phyloP scores from a whole-genome alignment of 768 basidiomycete species.

The Lentinula lateritia region DNA sequence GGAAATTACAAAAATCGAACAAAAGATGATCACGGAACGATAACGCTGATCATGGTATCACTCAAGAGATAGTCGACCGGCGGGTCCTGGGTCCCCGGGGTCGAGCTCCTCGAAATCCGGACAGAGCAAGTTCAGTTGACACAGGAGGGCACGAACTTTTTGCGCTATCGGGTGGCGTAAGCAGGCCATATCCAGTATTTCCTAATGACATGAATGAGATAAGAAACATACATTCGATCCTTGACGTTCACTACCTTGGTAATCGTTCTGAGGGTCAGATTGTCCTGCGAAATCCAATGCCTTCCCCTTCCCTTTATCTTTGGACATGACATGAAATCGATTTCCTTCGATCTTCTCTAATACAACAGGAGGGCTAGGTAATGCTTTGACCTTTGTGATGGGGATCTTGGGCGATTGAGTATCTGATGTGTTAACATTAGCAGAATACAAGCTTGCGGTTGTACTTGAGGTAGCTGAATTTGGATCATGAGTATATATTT shows the following conservation, averaged over 20 bases:
- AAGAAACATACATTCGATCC: not conserved
- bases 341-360: not conserved
- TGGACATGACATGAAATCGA: not conserved
- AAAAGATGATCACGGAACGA: not conserved
- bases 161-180: conserved; percentile 2
- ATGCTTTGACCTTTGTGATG: not conserved
- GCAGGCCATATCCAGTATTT: not conserved
- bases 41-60: too few species aligned
- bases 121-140: not conserved
- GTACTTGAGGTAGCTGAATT: not conserved
- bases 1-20: not conserved
- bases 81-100: conserved; percentile 3
- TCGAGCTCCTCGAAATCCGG: not conserved
- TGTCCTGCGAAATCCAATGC: not conserved
- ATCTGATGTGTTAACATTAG: not conserved
- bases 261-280: not conserved
- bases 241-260: not conserved
- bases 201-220: not conserved
- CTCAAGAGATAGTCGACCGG: conserved; percentile 2
- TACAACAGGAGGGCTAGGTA: not conserved
- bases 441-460: not conserved
- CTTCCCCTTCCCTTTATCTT: conserved; percentile 1
- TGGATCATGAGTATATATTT: too few species aligned
- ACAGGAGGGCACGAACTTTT: not conserved
- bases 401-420: not conserved